A percentile compares a stretch with the other conserved stretches of the same genome.
Conservation (phyloP, 2,329 filamentous ascomycete genomes). For the Xylaria digitata region DNA sequence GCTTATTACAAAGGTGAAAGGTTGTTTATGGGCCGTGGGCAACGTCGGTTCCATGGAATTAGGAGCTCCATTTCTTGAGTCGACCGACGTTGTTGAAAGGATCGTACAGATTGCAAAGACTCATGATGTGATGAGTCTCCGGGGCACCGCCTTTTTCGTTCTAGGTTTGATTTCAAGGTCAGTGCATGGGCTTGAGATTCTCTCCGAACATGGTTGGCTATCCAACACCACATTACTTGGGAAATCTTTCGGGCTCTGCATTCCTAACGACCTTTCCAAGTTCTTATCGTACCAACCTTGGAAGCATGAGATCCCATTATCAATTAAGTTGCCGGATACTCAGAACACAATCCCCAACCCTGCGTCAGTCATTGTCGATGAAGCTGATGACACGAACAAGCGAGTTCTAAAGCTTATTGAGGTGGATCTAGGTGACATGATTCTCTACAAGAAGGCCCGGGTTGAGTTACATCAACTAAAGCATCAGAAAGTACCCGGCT, state of each 20-base stretch:
- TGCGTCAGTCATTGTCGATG: conserved; percentile 66
- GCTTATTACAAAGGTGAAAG: conserved; percentile 91
- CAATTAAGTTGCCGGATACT: conserved; percentile 61
- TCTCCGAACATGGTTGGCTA: conserved; percentile 92
- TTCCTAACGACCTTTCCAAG: conserved; percentile 81
- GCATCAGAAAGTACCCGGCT: conserved; percentile 78
- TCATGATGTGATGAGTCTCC: conserved; percentile 89
- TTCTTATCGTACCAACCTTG: conserved; percentile 78
- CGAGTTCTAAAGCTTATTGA: conserved; percentile 82
- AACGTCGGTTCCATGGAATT: conserved; percentile 99
- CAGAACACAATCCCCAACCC: conserved; percentile 64
- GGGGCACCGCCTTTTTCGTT: conserved; percentile 97
- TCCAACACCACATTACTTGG: conserved; percentile 87
- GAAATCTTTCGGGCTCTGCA: conserved; percentile 85
- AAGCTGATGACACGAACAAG: conserved; percentile 71
- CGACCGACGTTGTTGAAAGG: conserved; percentile 85
- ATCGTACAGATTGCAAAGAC: conserved; percentile 90
- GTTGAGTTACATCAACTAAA: conserved; percentile 82
- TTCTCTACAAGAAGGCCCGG: conserved; percentile 88
- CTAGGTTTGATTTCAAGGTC: conserved; percentile 92
- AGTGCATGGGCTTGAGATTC: conserved; percentile 88
- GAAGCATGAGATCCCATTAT: conserved; percentile 62
- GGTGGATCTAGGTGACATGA: conserved; percentile 90
- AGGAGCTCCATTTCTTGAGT: conserved; percentile 92
- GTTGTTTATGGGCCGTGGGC: conserved; percentile 95